These are phyloP conservation scores for Linum trigynum DNA, from an alignment of 345 rosid species.

Conservation along the genomic window DNA sequence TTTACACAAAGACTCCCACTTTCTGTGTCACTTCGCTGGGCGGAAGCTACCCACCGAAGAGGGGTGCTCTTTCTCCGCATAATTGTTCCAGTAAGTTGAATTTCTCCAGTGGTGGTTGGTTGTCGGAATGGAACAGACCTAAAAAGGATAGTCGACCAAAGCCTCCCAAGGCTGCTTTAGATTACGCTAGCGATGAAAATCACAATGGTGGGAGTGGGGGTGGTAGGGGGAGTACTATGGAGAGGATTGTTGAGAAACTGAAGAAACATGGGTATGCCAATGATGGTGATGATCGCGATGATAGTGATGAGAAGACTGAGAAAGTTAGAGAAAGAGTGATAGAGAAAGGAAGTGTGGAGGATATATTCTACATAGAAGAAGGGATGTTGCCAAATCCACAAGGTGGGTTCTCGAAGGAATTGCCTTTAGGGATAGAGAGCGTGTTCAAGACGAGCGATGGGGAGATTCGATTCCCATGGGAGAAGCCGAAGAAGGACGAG, in stretches of 20 bases:
- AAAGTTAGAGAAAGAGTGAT: conserved; percentile 33
- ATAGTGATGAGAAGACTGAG: conserved; percentile 22
- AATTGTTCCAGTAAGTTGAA: neutral
- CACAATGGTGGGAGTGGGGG: conserved; percentile 19
- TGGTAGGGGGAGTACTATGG: conserved; percentile 56
- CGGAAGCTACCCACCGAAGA: conserved; percentile 25
- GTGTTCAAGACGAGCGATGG: conserved; percentile 28
- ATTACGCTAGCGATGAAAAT: conserved; percentile 30
- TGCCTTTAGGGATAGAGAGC: conserved; percentile 35
- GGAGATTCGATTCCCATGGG: conserved; percentile 85
- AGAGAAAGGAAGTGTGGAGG: conserved; percentile 74
- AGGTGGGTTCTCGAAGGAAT: conserved; percentile 51
- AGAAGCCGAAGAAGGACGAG: conserved; percentile 33
- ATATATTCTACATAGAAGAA: conserved; percentile 56
- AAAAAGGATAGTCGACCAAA: conserved; percentile 30
- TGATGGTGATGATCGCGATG: conserved; percentile 10
- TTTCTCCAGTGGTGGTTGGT: conserved; percentile 30
- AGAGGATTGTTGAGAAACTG: conserved; percentile 70
- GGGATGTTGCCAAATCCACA: conserved; percentile 49
- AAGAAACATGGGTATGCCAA: conserved; percentile 59
- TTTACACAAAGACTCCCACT: conserved; percentile 19
- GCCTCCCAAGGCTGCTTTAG: conserved; percentile 37
- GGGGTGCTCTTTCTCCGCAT: conserved; percentile 16
- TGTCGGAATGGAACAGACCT: conserved; percentile 46
- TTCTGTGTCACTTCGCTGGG: conserved; percentile 9